Evolutionary conservation across 768 basidiomycete genomes (phyloP).

Genomic region (Cantharellus anzutake): DNA sequence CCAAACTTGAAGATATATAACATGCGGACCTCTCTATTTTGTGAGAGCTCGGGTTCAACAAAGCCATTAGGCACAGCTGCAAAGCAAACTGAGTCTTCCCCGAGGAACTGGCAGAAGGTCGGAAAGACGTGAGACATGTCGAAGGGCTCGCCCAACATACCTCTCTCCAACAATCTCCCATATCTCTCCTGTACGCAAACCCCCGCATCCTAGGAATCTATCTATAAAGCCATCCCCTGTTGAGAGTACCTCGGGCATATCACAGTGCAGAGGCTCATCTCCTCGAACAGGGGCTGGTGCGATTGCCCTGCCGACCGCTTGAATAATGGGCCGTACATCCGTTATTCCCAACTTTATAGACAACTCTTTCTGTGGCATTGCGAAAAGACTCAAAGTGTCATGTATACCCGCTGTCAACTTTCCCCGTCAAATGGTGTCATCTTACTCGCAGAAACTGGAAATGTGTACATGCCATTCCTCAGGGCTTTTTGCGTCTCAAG

Average conservation of each 20-base stretch:
- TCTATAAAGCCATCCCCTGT: neutral
- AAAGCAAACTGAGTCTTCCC: slow-evolving; percentile 90
- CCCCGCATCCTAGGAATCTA: slow-evolving; percentile 43
- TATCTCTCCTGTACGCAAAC: slow-evolving; percentile 56
- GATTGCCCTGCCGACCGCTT: neutral
- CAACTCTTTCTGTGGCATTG: neutral
- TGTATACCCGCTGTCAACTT: neutral
- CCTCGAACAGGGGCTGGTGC: neutral
- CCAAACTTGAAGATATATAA: neutral
- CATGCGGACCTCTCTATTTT: neutral
- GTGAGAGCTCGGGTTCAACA: neutral
- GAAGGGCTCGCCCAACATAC: slow-evolving; percentile 22
- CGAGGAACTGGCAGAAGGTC: slow-evolving; percentile 40
- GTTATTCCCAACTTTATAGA: neutral
- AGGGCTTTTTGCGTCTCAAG: neutral
- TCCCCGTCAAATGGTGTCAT: neutral
- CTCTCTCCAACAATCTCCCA: slow-evolving; percentile 86
- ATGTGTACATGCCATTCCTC: neutral
- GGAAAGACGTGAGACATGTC: neutral
- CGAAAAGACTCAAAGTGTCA: neutral
- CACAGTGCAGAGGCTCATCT: neutral
- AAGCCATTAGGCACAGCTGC: slow-evolving; percentile 42
- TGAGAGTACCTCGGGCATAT: neutral
- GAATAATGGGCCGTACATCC: neutral
- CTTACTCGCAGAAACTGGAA: neutral